Evolutionary conservation across 345 rosid genomes (phyloP).

Genomic region (Pelargonium nanum): DNA sequence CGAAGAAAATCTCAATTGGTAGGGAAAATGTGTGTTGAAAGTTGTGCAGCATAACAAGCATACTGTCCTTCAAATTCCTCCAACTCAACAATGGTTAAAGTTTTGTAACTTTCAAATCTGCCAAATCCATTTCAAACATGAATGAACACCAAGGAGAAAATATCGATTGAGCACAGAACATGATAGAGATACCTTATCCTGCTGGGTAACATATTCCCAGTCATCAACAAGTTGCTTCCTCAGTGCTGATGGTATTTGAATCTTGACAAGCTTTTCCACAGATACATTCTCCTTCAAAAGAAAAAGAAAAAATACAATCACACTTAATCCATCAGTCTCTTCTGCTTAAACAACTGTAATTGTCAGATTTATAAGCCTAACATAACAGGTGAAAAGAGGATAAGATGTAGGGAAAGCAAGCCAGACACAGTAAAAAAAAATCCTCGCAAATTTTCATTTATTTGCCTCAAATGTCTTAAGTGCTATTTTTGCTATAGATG

Average conservation of each 20-base stretch:
- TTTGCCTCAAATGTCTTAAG: too few species aligned
- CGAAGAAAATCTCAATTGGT: too few species aligned
- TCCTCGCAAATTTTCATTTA: too few species aligned
- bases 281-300: conserved; percentile 41
- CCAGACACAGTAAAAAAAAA: too few species aligned
- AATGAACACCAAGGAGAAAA: conserved; percentile 2
- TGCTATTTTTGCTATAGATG: too few species aligned
- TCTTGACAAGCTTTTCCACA: conserved; percentile 60
- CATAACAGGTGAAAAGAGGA: neutral
- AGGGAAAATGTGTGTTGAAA: too few species aligned
- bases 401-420: too few species aligned
- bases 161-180: too few species aligned
- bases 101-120: neutral
- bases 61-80: neutral
- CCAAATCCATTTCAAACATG: conserved; percentile 4
- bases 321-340: conserved; percentile 4
- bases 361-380: neutral
- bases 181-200: conserved; percentile 64
- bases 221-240: conserved; percentile 86
- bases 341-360: neutral
- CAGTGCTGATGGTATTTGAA: conserved; percentile 71
- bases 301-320: too few species aligned
- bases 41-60: neutral
- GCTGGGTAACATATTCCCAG: conserved; percentile 64
- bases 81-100: neutral